A percentile compares a stretch with the other conserved stretches of the same genome.
Evolutionary conservation across 1,284 basidiomycete genomes (phyloP).

Genomic region (Ustilago hordei): DNA sequence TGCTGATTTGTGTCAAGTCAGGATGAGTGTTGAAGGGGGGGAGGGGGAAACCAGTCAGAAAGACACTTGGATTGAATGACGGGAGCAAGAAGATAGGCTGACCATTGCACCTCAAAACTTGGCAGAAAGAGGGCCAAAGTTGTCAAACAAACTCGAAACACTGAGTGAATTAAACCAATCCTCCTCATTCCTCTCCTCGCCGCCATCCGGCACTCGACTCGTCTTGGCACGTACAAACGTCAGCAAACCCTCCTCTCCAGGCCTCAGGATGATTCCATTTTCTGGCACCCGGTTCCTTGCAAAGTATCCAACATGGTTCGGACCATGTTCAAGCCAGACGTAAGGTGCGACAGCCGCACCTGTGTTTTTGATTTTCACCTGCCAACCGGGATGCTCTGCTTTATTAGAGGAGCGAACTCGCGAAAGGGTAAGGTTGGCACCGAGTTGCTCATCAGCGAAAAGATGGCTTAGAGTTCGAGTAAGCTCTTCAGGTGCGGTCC

Average conservation of each 20-base stretch:
- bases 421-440: slow-evolving; percentile 7
- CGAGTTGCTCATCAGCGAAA: not conserved
- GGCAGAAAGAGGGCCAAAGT: not conserved
- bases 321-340: slow-evolving; percentile 76
- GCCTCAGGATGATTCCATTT: slow-evolving; percentile 37
- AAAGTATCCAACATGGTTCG: slow-evolving; percentile 74
- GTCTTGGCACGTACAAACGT: slow-evolving; percentile 3
- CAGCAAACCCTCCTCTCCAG: slow-evolving; percentile 8
- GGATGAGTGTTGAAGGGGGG: too few species aligned
- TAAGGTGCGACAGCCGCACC: slow-evolving; percentile 31
- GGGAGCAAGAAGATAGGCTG: not conserved
- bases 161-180: not conserved
- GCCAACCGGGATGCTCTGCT: not conserved
- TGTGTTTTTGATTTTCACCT: slow-evolving; percentile 12
- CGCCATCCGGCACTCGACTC: not conserved
- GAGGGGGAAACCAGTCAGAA: not conserved
- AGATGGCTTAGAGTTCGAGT: slow-evolving; percentile 1
- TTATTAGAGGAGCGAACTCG: not conserved
- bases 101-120: not conserved
- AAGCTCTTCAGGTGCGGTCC: slow-evolving; percentile 11
- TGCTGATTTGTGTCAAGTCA: not conserved
- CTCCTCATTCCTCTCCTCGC: not conserved
- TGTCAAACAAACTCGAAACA: slow-evolving; percentile 26
- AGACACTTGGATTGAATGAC: not conserved
- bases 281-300: slow-evolving; percentile 18